These are phyloP conservation scores for Gossypium schwendimanii DNA, from an alignment of 441 rosid genomes.

Conservation along the genomic window DNA sequence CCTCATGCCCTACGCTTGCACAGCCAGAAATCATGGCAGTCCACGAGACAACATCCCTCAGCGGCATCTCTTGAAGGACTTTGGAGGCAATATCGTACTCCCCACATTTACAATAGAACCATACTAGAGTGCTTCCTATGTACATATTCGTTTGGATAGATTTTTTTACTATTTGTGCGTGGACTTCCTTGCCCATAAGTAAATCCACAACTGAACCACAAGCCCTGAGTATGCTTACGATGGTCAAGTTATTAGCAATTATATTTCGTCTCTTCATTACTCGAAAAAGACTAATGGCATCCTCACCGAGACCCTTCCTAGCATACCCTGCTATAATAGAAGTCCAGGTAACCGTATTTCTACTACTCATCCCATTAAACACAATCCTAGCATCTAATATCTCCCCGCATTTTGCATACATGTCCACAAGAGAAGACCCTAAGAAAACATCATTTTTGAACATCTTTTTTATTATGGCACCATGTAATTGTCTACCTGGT, in stretches of 20 bases:
- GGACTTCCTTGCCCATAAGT: constrained; percentile 63
- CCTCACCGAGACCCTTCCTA: constrained; percentile 62
- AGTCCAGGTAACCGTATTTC: constrained; percentile 80
- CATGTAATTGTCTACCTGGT: constrained; percentile 64
- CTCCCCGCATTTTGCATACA: constrained; percentile 84
- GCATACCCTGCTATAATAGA: constrained; percentile 77
- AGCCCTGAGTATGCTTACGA: constrained; percentile 69
- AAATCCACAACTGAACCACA: constrained; percentile 60
- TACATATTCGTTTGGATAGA: constrained; percentile 41
- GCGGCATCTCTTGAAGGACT: constrained; percentile 63
- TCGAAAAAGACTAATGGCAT: constrained; percentile 57
- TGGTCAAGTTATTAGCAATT: constrained; percentile 55
- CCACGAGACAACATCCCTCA: constrained; percentile 81
- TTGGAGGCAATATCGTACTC: constrained; percentile 46
- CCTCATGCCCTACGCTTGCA: constrained; percentile 57
- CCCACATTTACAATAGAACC: constrained; percentile 78
- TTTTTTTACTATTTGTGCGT: constrained; percentile 59
- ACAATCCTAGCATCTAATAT: constrained; percentile 51
- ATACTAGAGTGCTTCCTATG: constrained; percentile 69
- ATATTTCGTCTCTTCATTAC: constrained; percentile 60
- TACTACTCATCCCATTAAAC: constrained; percentile 53
- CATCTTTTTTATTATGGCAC: constrained; percentile 52
- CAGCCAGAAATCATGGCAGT: constrained; percentile 84
- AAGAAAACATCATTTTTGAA: constrained; percentile 54
- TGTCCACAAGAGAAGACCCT: constrained; percentile 65